Evolutionary conservation across 106 monocot genomes (phyloP), one percentile per base, ranked within the genome.

Genomic region (Triglochin maritima): DNA sequence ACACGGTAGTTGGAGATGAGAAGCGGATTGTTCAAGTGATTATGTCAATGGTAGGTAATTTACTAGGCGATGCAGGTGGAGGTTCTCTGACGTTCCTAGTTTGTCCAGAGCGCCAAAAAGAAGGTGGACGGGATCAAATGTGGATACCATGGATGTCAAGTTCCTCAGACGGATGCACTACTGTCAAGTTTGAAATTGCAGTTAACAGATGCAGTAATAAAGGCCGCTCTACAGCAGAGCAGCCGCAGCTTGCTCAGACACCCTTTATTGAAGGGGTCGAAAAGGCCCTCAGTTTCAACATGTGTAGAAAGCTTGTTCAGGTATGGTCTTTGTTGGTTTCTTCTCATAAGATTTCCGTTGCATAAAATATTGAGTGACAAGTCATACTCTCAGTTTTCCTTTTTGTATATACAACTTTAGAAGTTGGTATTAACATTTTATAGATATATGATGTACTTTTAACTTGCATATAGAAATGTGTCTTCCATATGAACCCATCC

Each of bases 241-340:
- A 29, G 29, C 50, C 52, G 8, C 80, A 60, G 48, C 60, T 69
- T 62, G 47, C 71, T 57, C 49, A 29, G 56, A 59, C 43, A 41
- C 70, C 67, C 12, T 72, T 60, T 64, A 57, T 68, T 47, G 72
- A 69, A 61, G 76, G 64, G 9, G 50, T 83, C 66, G 83, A 81
- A 62, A 74, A 78, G 68, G 70, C 72, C 12, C 87, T 80, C 11
- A 81, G 78, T 66, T 87, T 87, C 78, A 76, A 59, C 58, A 77
- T 88, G 81, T 88, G 84, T 77, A 88, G 74, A 71, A 84, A 74
- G 47, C 77, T 88, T 66, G 87, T 81, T 29, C 84, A 84, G 87
- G 87, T 81, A 78, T 43, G 63, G 42, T 15, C 14, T 63, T 63
- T 4, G 5, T 60, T 17, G 29, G 29, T 1, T 52, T 11, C 11